Base-by-base conservation (phyloP, 768 basidiomycete genomes). In the Phanerochaete carnosa region DNA sequence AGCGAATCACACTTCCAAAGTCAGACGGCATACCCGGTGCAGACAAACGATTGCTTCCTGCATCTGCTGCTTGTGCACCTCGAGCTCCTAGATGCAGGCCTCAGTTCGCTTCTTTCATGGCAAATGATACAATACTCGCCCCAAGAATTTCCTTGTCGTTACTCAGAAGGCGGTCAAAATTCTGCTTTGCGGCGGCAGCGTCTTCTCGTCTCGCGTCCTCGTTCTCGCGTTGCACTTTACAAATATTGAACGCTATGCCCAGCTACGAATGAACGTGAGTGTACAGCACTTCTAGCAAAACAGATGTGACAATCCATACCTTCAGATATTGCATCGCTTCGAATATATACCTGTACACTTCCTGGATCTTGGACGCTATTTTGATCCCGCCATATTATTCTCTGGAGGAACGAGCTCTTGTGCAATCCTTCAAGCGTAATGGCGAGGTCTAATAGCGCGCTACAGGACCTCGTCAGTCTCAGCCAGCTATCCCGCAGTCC, bases 31-130 rank as follows among this genome's bases (percentile, higher is more conserved):
- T 32, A 60, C 58, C 4, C 45, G 47, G 23, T 53, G 32, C 33
- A 60, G 33, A 47, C 58, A 50, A 3, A 60, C 52, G 12, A 60
- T 52, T 19, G 58, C 51, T 29, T 60, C 58, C 47, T 60, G 58
- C 58, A 60, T 60, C 25, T 60, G 46, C n/a, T 23, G 35, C 26
- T 54, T 32, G 26, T 53, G 39, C 5, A 60, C 51, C 9, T 54
- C 50, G 12, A 60, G 58, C 9, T 29, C 28, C 58, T 60, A 12
- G 1, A 15, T 28, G 30, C 26, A 16, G 3, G 4, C 8, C 19
- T 9, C 19, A 11, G 23, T 23, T 6, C 19, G 29, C 19, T 26
- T 9, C 22, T 25, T 16, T 2, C 45, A 29, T 45, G 5, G 43
- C 15, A 6, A 2, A 12, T 19, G 11, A 12, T 23, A 22, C 19